Conservation (phyloP, 768 basidiomycete species). For the Sarcodon sp. region DNA sequence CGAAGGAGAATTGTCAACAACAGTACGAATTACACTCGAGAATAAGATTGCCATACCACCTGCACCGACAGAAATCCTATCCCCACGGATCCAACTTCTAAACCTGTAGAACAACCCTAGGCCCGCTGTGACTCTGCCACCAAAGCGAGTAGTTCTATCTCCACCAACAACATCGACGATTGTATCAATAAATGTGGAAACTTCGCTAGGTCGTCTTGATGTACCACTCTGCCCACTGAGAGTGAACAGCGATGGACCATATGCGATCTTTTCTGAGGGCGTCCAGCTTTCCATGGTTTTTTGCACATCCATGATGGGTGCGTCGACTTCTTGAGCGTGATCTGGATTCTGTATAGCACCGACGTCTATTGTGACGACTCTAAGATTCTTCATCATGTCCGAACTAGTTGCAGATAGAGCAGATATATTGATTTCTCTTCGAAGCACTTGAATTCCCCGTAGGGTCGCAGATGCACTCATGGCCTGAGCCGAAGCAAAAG, state of each 20-base stretch:
- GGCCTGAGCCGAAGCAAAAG: slow-evolving; percentile 47
- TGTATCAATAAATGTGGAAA: slow-evolving; percentile 42
- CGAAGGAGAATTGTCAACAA: slow-evolving; percentile 4
- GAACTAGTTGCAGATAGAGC: slow-evolving; percentile 33
- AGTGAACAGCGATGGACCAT: slow-evolving; percentile 56
- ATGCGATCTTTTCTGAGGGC: slow-evolving; percentile 57
- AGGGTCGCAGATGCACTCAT: slow-evolving; percentile 70
- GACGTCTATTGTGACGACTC: slow-evolving; percentile 63
- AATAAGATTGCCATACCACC: slow-evolving; percentile 41
- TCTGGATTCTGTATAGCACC: slow-evolving; percentile 33
- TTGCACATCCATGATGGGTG: slow-evolving; percentile 20
- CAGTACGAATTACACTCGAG: neutral
- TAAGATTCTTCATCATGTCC: slow-evolving; percentile 52
- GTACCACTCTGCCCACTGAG: slow-evolving; percentile 28
- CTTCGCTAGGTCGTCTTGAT: slow-evolving; percentile 41
- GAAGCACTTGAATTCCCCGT: slow-evolving; percentile 59
- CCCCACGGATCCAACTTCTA: slow-evolving; percentile 48
- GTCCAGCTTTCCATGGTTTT: slow-evolving; percentile 57
- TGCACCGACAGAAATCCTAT: slow-evolving; percentile 63
- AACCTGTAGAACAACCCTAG: slow-evolving; percentile 14
- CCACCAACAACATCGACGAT: slow-evolving; percentile 51
- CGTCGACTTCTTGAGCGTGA: slow-evolving; percentile 6
- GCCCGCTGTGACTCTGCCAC: slow-evolving; percentile 32
- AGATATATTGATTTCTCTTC: slow-evolving; percentile 55
- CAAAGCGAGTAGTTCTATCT: slow-evolving; percentile 27